A percentile compares a stretch with the other conserved stretches of the same genome.
phyloP scores from a whole-genome alignment of 2,329 filamentous ascomycete species.

The Fusarium solani-melongenae region DNA sequence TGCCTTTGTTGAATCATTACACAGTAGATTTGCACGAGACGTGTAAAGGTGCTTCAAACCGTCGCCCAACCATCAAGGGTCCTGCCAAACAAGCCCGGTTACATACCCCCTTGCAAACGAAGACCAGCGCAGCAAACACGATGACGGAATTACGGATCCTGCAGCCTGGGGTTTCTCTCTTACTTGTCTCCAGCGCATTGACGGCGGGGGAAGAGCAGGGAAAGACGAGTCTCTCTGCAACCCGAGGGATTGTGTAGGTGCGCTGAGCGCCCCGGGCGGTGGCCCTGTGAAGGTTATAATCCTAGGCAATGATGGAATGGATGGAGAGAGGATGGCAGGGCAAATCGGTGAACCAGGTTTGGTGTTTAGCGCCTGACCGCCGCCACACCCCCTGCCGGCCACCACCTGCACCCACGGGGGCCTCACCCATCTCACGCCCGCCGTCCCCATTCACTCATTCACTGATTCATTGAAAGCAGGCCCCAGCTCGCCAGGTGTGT shows the following conservation, averaged over 20 bases:
- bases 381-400: neutral
- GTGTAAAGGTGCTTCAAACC: neutral
- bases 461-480: neutral
- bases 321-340: neutral
- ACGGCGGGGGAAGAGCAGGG: neutral
- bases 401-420: neutral
- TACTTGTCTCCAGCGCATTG: neutral
- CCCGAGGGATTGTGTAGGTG: neutral
- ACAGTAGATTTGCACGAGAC: neutral
- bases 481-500: neutral
- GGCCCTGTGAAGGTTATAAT: neutral
- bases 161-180: neutral
- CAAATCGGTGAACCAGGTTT: neutral
- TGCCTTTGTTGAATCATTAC: neutral
- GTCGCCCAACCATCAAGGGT: neutral
- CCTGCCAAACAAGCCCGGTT: slow-evolving; percentile 19
- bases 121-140: slow-evolving; percentile 6
- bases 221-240: neutral
- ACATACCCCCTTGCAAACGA: slow-evolving; percentile 11
- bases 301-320: neutral
- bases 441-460: neutral
- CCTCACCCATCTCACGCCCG: slow-evolving; percentile 7
- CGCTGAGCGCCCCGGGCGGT: neutral
- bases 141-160: slow-evolving; percentile 15
- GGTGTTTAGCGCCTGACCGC: slow-evolving; percentile 15